These are phyloP conservation scores for Aspergillus sp. DNA, from an alignment of 2,329 filamentous ascomycete genomes.

Conservation along the genomic window DNA sequence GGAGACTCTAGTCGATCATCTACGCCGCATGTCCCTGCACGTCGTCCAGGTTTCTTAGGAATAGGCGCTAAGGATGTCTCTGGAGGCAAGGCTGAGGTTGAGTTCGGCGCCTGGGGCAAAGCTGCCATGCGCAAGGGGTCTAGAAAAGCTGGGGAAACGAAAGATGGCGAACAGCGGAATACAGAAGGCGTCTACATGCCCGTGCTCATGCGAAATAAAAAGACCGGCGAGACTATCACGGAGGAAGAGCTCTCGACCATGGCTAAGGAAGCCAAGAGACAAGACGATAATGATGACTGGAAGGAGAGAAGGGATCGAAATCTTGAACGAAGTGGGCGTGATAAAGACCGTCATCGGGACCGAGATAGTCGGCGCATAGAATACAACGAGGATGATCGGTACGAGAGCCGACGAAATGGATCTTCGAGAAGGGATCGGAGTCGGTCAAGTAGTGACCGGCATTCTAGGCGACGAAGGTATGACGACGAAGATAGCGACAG, in stretches of 20 bases:
- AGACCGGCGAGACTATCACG: constrained; percentile 62
- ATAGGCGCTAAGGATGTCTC: constrained; percentile 81
- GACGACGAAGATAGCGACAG: constrained; percentile 37
- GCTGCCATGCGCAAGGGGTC: constrained; percentile 55
- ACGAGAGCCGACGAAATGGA: constrained; percentile 38
- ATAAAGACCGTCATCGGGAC: constrained; percentile 29
- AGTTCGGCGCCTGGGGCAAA: constrained; percentile 79
- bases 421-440: constrained; percentile 40
- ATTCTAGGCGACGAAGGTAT: constrained; percentile 37
- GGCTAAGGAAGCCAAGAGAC: constrained; percentile 51
- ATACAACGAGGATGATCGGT: constrained; percentile 34
- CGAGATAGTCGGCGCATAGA: constrained; percentile 34
- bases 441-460: constrained; percentile 34
- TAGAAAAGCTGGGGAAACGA: constrained; percentile 51
- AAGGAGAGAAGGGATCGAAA: constrained; percentile 47
- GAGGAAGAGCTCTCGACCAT: constrained; percentile 60
- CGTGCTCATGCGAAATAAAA: constrained; percentile 60
- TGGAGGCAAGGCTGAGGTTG: constrained; percentile 59
- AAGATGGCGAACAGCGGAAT: constrained; percentile 41
- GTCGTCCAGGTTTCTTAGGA: constrained; percentile 77
- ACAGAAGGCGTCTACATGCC: constrained; percentile 59
- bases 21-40: constrained; percentile 65
- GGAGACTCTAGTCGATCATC: constrained; percentile 46
- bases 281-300: constrained; percentile 45
- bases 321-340: constrained; percentile 39